phyloP scores from a whole-genome alignment of 2,329 filamentous ascomycete genomes.

The Hawksworthiomyces lignivorus region DNA sequence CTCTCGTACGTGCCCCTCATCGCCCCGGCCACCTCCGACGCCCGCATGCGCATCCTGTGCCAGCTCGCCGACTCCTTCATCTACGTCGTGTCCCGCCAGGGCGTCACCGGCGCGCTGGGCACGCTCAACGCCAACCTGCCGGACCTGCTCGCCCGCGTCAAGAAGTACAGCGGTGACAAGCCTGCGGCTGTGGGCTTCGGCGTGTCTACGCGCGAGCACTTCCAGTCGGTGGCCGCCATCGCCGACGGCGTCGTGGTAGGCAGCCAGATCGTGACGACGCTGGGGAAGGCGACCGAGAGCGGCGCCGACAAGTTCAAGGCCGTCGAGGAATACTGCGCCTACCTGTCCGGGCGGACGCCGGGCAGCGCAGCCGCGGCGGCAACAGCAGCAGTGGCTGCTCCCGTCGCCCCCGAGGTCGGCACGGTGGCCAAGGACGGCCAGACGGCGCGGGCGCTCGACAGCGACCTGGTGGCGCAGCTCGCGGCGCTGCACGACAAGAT shows the following conservation, averaged over 20 bases:
- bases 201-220: constrained; percentile 92
- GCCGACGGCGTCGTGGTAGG: constrained; percentile 95
- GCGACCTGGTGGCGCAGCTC: constrained; percentile 70
- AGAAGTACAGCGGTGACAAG: constrained; percentile 84
- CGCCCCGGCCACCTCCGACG: constrained; percentile 84
- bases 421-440: constrained; percentile 50
- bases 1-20: constrained; percentile 97
- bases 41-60: constrained; percentile 92
- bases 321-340: constrained; percentile 80
- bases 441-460: constrained; percentile 39
- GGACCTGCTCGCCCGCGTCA: constrained; percentile 73
- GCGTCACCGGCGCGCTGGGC: constrained; percentile 85
- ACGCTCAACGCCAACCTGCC: constrained; percentile 75
- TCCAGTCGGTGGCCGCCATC: constrained; percentile 71
- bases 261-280: constrained; percentile 82
- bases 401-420: constrained; percentile 51
- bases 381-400: constrained; percentile 59
- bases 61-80: constrained; percentile 97
- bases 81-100: constrained; percentile 96
- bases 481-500: constrained; percentile 74
- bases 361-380: constrained; percentile 25
- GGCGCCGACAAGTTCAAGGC: constrained; percentile 52
- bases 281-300: constrained; percentile 61
- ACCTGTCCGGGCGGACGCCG: constrained; percentile 45
- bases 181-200: constrained; percentile 93